Evolutionary conservation across 306 rosid species (phyloP).

Genomic region (Pyrus pyrifolia): DNA sequence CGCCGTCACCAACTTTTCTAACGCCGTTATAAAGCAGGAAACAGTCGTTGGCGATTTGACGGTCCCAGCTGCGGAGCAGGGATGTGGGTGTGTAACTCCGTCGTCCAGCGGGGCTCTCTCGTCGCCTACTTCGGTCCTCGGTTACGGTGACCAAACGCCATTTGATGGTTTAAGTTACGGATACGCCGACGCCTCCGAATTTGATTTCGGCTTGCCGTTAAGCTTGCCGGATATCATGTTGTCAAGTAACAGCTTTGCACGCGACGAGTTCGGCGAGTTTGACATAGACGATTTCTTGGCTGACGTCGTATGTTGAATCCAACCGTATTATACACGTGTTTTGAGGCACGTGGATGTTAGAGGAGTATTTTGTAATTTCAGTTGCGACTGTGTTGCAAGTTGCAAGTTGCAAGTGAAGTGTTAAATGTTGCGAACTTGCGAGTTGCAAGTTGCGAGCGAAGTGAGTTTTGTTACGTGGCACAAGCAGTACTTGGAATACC

Average conservation of each 20-base stretch:
- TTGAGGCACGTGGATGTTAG: neutral
- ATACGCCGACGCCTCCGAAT: constrained; percentile 34
- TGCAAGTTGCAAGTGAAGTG: neutral
- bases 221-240: constrained; percentile 31
- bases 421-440: neutral
- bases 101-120: neutral
- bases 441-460: neutral
- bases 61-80: constrained; percentile 12
- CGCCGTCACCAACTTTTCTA: constrained; percentile 61
- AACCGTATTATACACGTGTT: neutral
- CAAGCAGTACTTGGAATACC: constrained; percentile 3
- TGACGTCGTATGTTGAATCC: constrained; percentile 30
- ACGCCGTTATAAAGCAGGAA: constrained; percentile 1
- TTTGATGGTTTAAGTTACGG: constrained; percentile 30
- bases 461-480: neutral
- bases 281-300: constrained; percentile 50
- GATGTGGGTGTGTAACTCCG: neutral
- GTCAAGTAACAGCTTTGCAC: constrained; percentile 30
- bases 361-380: constrained; percentile 25
- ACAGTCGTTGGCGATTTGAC: neutral
- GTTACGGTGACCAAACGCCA: constrained; percentile 11
- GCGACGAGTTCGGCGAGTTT: constrained; percentile 67
- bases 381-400: neutral
- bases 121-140: constrained; percentile 66
- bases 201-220: constrained; percentile 41